phyloP scores from a whole-genome alignment of 2,329 filamentous ascomycete species.

The Domatiomyces globalis region DNA sequence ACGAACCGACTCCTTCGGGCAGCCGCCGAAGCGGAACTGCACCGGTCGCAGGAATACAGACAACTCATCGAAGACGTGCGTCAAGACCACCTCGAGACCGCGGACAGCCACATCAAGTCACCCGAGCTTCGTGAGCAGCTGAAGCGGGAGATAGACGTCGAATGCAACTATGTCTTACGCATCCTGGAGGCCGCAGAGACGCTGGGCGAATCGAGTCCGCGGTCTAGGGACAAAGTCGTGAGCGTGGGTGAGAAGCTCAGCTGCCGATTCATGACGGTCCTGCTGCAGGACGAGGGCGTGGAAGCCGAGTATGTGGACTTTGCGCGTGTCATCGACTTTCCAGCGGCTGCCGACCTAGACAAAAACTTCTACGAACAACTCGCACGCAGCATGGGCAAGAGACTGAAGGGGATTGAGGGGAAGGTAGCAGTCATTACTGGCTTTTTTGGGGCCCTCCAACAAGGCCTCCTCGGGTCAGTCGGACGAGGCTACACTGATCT shows the following conservation, averaged over 20 bases:
- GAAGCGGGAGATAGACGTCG: slow-evolving; percentile 52
- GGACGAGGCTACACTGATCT: slow-evolving; percentile 94
- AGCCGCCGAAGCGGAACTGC: slow-evolving; percentile 35
- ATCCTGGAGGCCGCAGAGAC: slow-evolving; percentile 52
- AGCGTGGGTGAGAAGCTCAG: slow-evolving; percentile 94
- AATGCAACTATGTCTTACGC: slow-evolving; percentile 69
- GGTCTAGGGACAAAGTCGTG: slow-evolving; percentile 74
- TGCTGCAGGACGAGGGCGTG: slow-evolving; percentile 67
- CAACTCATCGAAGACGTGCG: slow-evolving; percentile 67
- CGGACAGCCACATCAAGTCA: slow-evolving; percentile 47
- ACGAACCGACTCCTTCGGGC: slow-evolving; percentile 54
- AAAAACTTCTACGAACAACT: slow-evolving; percentile 56
- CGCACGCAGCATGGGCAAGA: slow-evolving; percentile 45
- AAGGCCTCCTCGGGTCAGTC: slow-evolving; percentile 78
- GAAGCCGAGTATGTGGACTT: slow-evolving; percentile 84
- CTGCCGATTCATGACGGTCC: slow-evolving; percentile 75
- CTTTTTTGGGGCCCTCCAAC: slow-evolving; percentile 87
- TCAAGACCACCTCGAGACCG: slow-evolving; percentile 64
- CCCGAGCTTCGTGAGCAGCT: slow-evolving; percentile 45
- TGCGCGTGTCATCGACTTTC: slow-evolving; percentile 62
- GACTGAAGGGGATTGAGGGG: slow-evolving; percentile 50
- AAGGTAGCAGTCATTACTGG: slow-evolving; percentile 72
- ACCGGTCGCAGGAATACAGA: slow-evolving; percentile 45
- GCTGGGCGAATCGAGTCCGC: slow-evolving; percentile 55
- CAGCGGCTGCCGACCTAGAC: slow-evolving; percentile 43